Evolutionary conservation across 2,329 filamentous ascomycete genomes (phyloP).

Genomic region (Diplodia seriata): DNA sequence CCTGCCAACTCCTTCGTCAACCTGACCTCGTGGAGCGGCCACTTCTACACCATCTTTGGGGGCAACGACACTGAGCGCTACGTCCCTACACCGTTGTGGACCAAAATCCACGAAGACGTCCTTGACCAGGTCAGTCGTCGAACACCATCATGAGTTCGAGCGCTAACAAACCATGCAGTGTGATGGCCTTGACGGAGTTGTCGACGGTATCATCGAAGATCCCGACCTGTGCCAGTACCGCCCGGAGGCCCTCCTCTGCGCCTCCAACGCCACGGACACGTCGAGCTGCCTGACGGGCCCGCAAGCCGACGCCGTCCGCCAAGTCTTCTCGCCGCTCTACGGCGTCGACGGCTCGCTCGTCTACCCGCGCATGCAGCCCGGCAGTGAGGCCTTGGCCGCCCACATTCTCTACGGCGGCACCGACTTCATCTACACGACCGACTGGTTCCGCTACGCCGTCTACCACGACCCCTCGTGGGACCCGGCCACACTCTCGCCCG

Average conservation of each 20-base stretch:
- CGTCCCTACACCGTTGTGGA: conserved; percentile 51
- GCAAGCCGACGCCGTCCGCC: conserved; percentile 54
- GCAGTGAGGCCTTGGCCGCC: conserved; percentile 48
- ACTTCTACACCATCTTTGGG: conserved; percentile 44
- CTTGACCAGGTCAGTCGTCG: conserved; percentile 49
- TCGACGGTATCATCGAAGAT: conserved; percentile 58
- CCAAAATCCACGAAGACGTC: conserved; percentile 52
- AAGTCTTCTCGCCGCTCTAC: conserved; percentile 53
- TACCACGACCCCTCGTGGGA: conserved; percentile 56
- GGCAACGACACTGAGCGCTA: conserved; percentile 47
- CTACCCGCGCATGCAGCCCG: conserved; percentile 60
- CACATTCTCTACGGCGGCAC: conserved; percentile 43
- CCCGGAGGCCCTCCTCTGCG: conserved; percentile 50
- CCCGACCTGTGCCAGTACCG: conserved; percentile 54
- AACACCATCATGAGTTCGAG: too few species aligned
- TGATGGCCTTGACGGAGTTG: conserved; percentile 57
- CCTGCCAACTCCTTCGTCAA: conserved; percentile 46
- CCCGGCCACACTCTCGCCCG: conserved; percentile 46
- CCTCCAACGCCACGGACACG: conserved; percentile 43
- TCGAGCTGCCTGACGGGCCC: conserved; percentile 52
- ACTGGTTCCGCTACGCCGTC: conserved; percentile 59
- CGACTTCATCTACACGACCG: conserved; percentile 52
- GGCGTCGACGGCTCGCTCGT: conserved; percentile 54
- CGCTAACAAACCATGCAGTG: conserved; percentile 45
- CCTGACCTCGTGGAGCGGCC: conserved; percentile 43